Percentiles rank a stretch among this genome's conserved stretches.
These are phyloP conservation scores for Colletotrichum sp. DNA, from an alignment of 2,329 filamentous ascomycete genomes.

Conservation along the genomic window DNA sequence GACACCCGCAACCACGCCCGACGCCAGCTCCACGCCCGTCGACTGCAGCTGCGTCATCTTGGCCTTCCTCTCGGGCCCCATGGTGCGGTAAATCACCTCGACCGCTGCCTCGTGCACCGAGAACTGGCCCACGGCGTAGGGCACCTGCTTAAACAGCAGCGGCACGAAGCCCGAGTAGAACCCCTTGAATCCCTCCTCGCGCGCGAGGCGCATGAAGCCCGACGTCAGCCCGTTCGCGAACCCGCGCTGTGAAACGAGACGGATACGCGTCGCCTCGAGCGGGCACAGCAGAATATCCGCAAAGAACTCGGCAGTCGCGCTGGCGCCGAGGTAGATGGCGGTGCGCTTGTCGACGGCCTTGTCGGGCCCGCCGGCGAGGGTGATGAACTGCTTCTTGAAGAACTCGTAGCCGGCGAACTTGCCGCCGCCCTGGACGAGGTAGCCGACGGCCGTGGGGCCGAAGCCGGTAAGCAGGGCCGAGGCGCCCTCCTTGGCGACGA, in stretches of 20 bases:
- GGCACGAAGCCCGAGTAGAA: constrained; percentile 94
- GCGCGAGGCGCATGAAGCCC: constrained; percentile 77
- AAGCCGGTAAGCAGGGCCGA: constrained; percentile 82
- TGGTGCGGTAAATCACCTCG: constrained; percentile 72
- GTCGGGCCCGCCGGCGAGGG: constrained; percentile 62
- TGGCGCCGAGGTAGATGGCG: constrained; percentile 74
- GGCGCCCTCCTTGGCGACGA: constrained; percentile 80
- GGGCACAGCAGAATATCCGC: constrained; percentile 87
- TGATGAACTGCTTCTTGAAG: constrained; percentile 90
- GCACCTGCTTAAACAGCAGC: constrained; percentile 87
- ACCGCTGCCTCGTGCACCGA: constrained; percentile 90
- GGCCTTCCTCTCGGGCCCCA: constrained; percentile 72
- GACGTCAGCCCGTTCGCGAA: constrained; percentile 75
- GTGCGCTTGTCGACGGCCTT: constrained; percentile 50
- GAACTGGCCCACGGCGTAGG: constrained; percentile 95
- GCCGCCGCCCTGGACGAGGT: constrained; percentile 88
- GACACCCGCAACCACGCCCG: constrained; percentile 86
- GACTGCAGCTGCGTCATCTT: constrained; percentile 73
- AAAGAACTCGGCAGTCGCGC: constrained; percentile 73
- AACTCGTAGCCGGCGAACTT: constrained; percentile 94
- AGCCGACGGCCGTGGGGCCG: constrained; percentile 84
- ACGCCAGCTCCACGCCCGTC: constrained; percentile 84
- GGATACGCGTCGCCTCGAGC: constrained; percentile 81
- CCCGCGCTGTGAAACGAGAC: constrained; percentile 81
- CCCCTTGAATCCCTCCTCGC: constrained; percentile 77